Conservation (phyloP, 2,329 filamentous ascomycete genomes). For the Biscogniauxia mediterranea region DNA sequence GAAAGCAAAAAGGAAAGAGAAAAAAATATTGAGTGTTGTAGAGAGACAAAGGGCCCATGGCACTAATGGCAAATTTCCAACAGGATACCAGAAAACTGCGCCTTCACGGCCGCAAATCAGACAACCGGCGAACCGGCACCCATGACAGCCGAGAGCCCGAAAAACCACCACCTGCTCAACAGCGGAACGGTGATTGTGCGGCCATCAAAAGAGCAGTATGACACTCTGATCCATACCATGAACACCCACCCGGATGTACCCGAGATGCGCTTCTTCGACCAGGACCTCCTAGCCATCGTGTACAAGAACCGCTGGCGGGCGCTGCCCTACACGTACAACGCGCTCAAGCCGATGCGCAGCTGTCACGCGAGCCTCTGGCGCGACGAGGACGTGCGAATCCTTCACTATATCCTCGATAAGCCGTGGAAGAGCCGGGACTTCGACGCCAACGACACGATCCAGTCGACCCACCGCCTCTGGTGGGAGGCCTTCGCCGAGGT, state of each 20-base stretch:
- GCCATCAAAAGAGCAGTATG: conserved; percentile 30
- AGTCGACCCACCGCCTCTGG: conserved; percentile 34
- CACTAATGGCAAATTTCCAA: background rate
- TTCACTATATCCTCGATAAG: conserved; percentile 34
- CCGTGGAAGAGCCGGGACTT: conserved; percentile 30
- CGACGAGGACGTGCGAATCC: conserved; percentile 27
- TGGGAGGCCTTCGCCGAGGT: conserved; percentile 31
- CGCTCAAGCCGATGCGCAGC: conserved; percentile 31
- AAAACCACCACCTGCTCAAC: conserved; percentile 37
- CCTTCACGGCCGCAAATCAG: conserved; percentile 32
- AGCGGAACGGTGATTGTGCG: conserved; percentile 34
- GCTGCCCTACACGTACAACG: conserved; percentile 31
- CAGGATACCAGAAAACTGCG: conserved; percentile 32
- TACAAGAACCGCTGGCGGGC: conserved; percentile 29
- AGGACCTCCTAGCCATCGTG: conserved; percentile 31
- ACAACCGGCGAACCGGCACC: conserved; percentile 26
- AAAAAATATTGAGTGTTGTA: background rate
- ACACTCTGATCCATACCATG: conserved; percentile 32
- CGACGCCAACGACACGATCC: conserved; percentile 24
- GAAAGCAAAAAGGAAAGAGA: no score
- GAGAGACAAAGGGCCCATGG: conserved; percentile 2
- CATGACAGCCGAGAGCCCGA: conserved; percentile 26
- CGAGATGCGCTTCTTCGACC: conserved; percentile 32
- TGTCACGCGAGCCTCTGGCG: conserved; percentile 28
- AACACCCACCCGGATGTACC: conserved; percentile 32